Evolutionary conservation across 2,329 filamentous ascomycete species (phyloP), one percentile per base, ranked within the genome.

Genomic region (Aspergillus fumigatiaffinis): DNA sequence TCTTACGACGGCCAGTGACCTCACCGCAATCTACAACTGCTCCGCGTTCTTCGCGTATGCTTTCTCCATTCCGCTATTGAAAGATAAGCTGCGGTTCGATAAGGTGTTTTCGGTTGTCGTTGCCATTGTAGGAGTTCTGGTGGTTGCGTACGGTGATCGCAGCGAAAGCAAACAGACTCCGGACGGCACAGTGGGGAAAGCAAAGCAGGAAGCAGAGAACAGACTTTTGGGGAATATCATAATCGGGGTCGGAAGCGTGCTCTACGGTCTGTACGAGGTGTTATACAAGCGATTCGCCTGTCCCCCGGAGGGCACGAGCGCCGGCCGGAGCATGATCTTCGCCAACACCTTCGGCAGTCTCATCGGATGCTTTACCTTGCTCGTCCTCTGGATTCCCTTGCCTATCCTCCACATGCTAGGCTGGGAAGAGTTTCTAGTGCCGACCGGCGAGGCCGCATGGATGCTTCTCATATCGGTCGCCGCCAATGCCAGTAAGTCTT

Each of bases 11-110:
- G 89, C 94, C 2, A 92, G 89, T 63, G 94, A 99, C 74, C 77
- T 99, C 66, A 99, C 94, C 0, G 94, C 94, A 54, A 99, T 99
- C 67, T 99, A 99, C 83, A 99, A 99, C 77, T 99, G 94, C 81
- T 96, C 91, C 53, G 93, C 94, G 57, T 99, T 99, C 77, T 99
- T 99, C 73, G 94, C 94, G 51, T 99, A 99, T 71, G 93, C 91
- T 12, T 99, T 99, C 72, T 95, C 90, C 49, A 92, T 99, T 48
- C 92, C 92, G 1, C 77, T 99, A 20, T 81, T 99, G 2, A 87
- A 90, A 56, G 94, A 99, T 74, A 91, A 89, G 63, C 77, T 97
- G 12, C 87, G 91, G 23, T 77, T 88, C 41, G 91, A 91, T 76
- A 99, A 99, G 79, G 87, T 92, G 28, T 72, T 95, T 52, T 90